Conservation (phyloP, 768 basidiomycete genomes). For the Mycena galopus region DNA sequence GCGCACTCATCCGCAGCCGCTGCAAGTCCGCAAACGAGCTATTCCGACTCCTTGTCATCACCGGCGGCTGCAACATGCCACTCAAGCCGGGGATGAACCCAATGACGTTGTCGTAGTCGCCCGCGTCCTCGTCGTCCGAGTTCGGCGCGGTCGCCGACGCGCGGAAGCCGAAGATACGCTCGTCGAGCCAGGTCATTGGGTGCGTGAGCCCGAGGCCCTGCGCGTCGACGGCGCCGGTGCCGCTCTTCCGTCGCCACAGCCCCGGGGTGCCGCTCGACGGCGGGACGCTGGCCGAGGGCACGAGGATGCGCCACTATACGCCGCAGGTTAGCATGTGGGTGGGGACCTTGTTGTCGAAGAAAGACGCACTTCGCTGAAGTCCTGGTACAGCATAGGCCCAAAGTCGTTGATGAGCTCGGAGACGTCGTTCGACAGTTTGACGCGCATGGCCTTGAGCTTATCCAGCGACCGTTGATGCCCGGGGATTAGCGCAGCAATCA, state of each 20-base stretch:
- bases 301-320: constrained; percentile 79
- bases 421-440: constrained; percentile 85
- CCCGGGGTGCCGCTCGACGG: constrained; percentile 83
- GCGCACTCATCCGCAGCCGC: constrained; percentile 23
- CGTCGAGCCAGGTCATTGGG: constrained; percentile 96
- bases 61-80: neutral
- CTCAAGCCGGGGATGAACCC: constrained; percentile 62
- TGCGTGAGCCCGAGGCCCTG: constrained; percentile 78
- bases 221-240: constrained; percentile 85
- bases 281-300: constrained; percentile 87
- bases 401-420: constrained; percentile 88
- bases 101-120: constrained; percentile 93
- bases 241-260: constrained; percentile 84
- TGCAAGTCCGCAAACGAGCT: constrained; percentile 35
- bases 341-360: constrained; percentile 12
- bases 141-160: constrained; percentile 76
- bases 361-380: constrained; percentile 81
- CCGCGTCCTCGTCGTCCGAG: constrained; percentile 91
- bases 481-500: constrained; percentile 89
- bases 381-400: constrained; percentile 87
- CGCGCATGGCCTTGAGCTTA: constrained; percentile 79
- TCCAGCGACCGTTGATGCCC: constrained; percentile 88
- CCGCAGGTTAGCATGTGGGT: constrained; percentile 25
- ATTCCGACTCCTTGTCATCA: constrained; percentile 23
- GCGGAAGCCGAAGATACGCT: constrained; percentile 85